These are phyloP conservation scores for Kodamaea sagamina DNA, from an alignment of 805 yeast species.

Conservation along the genomic window DNA sequence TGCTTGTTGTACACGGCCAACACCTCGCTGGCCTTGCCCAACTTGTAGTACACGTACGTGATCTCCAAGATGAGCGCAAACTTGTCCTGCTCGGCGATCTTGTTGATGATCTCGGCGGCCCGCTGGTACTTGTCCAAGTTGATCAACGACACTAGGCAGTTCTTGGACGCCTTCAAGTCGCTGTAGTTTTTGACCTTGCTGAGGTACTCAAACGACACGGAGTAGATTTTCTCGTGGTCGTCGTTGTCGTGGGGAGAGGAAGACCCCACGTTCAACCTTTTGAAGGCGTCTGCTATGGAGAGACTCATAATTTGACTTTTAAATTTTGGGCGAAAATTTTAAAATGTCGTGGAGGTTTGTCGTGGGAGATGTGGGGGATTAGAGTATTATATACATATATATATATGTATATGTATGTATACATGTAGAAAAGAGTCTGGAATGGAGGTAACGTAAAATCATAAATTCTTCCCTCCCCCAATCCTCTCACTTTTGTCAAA, in stretches of 20 bases:
- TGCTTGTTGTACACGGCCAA: slow-evolving; percentile 21
- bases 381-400: no score
- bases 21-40: slow-evolving; percentile 43
- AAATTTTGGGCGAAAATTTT: slow-evolving; percentile 4
- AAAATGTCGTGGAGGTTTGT: background rate
- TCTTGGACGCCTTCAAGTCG: slow-evolving; percentile 38
- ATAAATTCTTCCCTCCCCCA: no score
- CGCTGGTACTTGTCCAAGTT: slow-evolving; percentile 56
- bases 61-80: slow-evolving; percentile 46
- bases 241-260: slow-evolving; percentile 24
- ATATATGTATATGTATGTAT: no score
- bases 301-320: slow-evolving; percentile 30
- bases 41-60: slow-evolving; percentile 61
- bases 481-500: no score
- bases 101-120: slow-evolving; percentile 47
- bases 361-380: background rate
- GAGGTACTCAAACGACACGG: slow-evolving; percentile 43
- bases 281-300: slow-evolving; percentile 45
- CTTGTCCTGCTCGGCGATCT: slow-evolving; percentile 37
- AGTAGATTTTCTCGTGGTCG: slow-evolving; percentile 40
- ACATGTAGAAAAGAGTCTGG: no score
- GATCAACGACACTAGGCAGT: slow-evolving; percentile 59
- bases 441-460: no score
- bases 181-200: slow-evolving; percentile 38
- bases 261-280: slow-evolving; percentile 32